Evolutionary conservation across 306 rosid species (phyloP).

Genomic region (Lablab purpureus): DNA sequence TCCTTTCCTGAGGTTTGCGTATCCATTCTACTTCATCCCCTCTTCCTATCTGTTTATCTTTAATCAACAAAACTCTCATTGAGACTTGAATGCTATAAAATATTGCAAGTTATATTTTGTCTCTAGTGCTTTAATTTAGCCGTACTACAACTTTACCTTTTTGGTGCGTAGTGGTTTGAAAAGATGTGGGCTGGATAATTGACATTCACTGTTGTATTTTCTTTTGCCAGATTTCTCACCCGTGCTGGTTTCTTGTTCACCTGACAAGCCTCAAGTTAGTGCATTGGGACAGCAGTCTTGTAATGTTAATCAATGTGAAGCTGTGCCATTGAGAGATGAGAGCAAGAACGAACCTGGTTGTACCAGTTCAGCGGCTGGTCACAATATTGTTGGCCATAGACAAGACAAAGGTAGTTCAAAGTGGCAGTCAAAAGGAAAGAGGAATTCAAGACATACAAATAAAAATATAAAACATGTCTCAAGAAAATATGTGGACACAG

Average conservation of each 20-base stretch:
- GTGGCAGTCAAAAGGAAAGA: slow-evolving; percentile 97
- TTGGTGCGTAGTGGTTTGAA: slow-evolving; percentile 27
- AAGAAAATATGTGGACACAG: slow-evolving; percentile 60
- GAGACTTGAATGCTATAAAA: neutral
- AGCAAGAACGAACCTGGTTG: slow-evolving; percentile 64
- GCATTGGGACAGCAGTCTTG: slow-evolving; percentile 60
- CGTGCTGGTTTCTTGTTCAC: slow-evolving; percentile 55
- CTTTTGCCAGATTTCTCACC: slow-evolving; percentile 63
- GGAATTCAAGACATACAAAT: slow-evolving; percentile 76
- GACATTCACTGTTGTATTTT: slow-evolving; percentile 47
- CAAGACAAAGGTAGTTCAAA: slow-evolving; percentile 77
- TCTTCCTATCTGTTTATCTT: neutral
- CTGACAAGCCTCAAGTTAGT: slow-evolving; percentile 57
- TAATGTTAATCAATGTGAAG: slow-evolving; percentile 62
- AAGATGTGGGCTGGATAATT: slow-evolving; percentile 12
- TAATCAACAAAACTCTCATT: neutral
- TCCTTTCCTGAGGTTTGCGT: slow-evolving; percentile 30
- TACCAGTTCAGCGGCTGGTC: slow-evolving; percentile 62
- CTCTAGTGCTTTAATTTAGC: slow-evolving; percentile 37
- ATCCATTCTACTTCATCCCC: slow-evolving; percentile 10
- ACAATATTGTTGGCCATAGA: slow-evolving; percentile 52
- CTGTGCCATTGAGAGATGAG: slow-evolving; percentile 53
- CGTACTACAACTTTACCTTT: slow-evolving; percentile 26
- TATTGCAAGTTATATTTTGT: slow-evolving; percentile 16
- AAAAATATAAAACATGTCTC: slow-evolving; percentile 67